Percentiles rank a stretch among this genome's conserved stretches.
Evolutionary conservation across 805 yeast genomes (phyloP).

Genomic region (Metschnikowia matae): DNA sequence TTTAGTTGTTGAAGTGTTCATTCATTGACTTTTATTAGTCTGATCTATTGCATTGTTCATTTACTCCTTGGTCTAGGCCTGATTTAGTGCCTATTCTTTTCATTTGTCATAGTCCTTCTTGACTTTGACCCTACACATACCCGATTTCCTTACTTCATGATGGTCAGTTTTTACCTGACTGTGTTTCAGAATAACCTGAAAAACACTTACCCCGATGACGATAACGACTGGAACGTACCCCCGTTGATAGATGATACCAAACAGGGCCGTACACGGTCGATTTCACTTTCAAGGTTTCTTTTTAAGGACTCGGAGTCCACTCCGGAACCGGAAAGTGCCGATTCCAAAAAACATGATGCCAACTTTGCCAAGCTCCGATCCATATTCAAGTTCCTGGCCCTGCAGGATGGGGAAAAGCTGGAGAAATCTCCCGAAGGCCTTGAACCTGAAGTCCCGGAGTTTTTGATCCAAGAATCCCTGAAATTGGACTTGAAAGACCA

Average conservation of each 20-base stretch:
- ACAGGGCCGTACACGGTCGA: slow-evolving; percentile 18
- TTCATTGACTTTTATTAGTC: too few species aligned
- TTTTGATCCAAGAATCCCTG: too few species aligned
- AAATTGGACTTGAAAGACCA: neutral
- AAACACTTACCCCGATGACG: slow-evolving; percentile 11
- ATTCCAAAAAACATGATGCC: slow-evolving; percentile 1
- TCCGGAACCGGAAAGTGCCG: neutral
- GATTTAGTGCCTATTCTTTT: too few species aligned
- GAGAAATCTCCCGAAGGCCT: neutral
- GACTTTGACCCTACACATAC: too few species aligned
- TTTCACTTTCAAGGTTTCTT: slow-evolving; percentile 25
- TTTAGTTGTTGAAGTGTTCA: too few species aligned
- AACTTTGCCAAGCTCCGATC: slow-evolving; percentile 8
- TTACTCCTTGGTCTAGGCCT: too few species aligned
- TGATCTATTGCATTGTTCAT: too few species aligned
- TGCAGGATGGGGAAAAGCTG: slow-evolving; percentile 9
- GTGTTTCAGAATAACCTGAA: slow-evolving; percentile 13
- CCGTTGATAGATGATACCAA: slow-evolving; percentile 7
- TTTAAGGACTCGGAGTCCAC: slow-evolving; percentile 21
- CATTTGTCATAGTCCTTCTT: neutral
- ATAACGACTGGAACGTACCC: slow-evolving; percentile 19
- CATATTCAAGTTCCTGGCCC: slow-evolving; percentile 13
- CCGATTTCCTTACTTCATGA: neutral
- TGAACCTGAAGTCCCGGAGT: too few species aligned
- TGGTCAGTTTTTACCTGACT: slow-evolving; percentile 20